Evolutionary conservation across 192 early-diverging fungal genomes (phyloP).

Genomic region (Lobosporangium transversale): DNA sequence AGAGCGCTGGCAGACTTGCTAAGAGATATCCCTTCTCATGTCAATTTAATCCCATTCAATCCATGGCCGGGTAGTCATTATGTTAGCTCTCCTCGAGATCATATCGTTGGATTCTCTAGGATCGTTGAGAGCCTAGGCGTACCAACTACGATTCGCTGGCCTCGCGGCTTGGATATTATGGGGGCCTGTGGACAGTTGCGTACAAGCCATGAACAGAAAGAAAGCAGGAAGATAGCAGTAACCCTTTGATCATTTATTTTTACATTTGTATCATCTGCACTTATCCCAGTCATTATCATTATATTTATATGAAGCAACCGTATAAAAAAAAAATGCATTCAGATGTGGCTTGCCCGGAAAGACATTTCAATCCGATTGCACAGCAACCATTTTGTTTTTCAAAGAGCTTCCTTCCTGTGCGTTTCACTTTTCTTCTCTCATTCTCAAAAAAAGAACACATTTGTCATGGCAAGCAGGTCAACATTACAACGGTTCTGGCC

Average conservation of each 20-base stretch:
- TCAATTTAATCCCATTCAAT: constrained; percentile 88
- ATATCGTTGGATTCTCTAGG: constrained; percentile 66
- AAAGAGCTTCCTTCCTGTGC: no score
- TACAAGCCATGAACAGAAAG: constrained; percentile 42
- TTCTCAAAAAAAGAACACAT: neutral
- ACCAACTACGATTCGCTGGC: constrained; percentile 68
- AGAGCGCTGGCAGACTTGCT: constrained; percentile 71
- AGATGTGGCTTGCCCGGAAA: no score
- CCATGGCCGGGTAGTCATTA: constrained; percentile 86
- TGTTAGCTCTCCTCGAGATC: constrained; percentile 61
- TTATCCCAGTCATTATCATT: no score
- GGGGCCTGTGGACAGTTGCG: constrained; percentile 81
- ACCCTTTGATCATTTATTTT: no score
- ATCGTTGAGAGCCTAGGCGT: constrained; percentile 60
- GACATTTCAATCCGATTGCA: no score
- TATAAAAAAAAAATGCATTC: no score
- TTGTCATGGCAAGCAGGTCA: constrained; percentile 38
- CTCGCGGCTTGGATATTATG: constrained; percentile 79
- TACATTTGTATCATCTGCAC: no score
- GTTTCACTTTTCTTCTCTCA: no score
- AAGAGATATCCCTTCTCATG: constrained; percentile 73
- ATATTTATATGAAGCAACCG: no score
- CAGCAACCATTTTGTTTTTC: no score
- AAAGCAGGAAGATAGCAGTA: no score
- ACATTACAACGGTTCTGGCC: constrained; percentile 21